phyloP scores from a whole-genome alignment of 805 yeast species.

The Lipomyces starkeyi region DNA sequence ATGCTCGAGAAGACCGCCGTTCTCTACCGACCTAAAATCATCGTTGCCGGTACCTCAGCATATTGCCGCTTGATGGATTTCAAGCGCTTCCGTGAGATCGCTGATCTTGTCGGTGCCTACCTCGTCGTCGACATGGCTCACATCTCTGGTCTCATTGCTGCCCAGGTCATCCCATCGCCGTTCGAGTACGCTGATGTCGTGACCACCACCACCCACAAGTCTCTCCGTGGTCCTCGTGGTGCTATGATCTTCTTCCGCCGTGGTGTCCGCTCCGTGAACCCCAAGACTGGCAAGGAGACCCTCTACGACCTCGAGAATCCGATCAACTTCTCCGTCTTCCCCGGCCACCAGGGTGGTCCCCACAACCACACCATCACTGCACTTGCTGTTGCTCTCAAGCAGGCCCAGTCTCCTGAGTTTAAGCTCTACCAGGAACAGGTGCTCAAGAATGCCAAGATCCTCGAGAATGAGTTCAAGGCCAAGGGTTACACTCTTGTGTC shows the following conservation, averaged over 20 bases:
- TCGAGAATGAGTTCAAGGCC: constrained; percentile 74
- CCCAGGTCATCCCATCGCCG: constrained; percentile 95
- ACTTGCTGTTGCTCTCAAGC: constrained; percentile 94
- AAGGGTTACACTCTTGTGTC: constrained; percentile 84
- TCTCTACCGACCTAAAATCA: constrained; percentile 92
- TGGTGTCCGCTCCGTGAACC: constrained; percentile 84
- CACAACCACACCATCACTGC: constrained; percentile 99
- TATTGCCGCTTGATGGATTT: constrained; percentile 96
- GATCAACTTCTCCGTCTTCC: constrained; percentile 98
- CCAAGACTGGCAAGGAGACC: constrained; percentile 91
- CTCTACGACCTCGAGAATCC: constrained; percentile 90
- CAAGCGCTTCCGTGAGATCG: constrained; percentile 94
- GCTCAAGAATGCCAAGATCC: constrained; percentile 81
- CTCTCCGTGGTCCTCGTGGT: constrained; percentile 99
- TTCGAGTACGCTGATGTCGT: constrained; percentile 97
- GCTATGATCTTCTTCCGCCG: constrained; percentile 99
- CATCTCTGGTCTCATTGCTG: constrained; percentile 93
- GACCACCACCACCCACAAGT: constrained; percentile 98
- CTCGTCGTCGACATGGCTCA: constrained; percentile 98
- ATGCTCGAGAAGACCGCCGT: constrained; percentile 89
- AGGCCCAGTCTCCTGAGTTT: constrained; percentile 89
- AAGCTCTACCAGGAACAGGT: constrained; percentile 89
- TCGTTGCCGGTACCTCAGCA: constrained; percentile 98
- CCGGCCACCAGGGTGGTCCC: constrained; percentile 99
- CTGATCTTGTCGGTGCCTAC: constrained; percentile 97